phyloP scores from a whole-genome alignment of 805 yeast genomes.

The Ogataea paraovalis region DNA sequence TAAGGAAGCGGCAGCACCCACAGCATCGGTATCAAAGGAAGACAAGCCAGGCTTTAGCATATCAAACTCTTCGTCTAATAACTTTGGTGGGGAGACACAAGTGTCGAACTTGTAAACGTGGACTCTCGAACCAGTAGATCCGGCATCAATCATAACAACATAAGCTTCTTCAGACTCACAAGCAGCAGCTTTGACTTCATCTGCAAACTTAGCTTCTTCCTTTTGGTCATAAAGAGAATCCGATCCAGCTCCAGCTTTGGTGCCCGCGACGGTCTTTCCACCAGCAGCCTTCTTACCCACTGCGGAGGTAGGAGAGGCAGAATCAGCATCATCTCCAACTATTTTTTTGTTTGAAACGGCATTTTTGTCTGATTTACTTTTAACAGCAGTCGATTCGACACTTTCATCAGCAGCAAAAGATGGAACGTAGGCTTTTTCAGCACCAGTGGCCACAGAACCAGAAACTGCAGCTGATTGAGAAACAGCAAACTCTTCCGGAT shows the following conservation, averaged over 20 bases:
- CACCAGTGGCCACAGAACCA: slow-evolving; percentile 24
- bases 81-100: slow-evolving; percentile 78
- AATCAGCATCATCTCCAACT: slow-evolving; percentile 3
- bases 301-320: background rate
- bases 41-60: slow-evolving; percentile 94
- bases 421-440: slow-evolving; percentile 1
- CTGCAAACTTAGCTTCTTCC: slow-evolving; percentile 12
- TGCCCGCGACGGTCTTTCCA: background rate
- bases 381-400: slow-evolving; percentile 4
- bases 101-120: slow-evolving; percentile 91
- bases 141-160: slow-evolving; percentile 96
- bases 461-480: background rate
- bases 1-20: slow-evolving; percentile 85
- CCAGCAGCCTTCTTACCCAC: slow-evolving; percentile 3
- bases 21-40: slow-evolving; percentile 71
- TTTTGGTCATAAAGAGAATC: slow-evolving; percentile 9
- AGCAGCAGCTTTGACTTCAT: slow-evolving; percentile 16
- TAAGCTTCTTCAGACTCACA: slow-evolving; percentile 50
- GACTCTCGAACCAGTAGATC: slow-evolving; percentile 94
- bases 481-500: slow-evolving; percentile 3
- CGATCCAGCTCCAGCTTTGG: background rate
- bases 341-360: slow-evolving; percentile 19
- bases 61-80: slow-evolving; percentile 75
- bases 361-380: slow-evolving; percentile 22
- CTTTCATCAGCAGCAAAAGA: slow-evolving; percentile 5